phyloP scores from a whole-genome alignment of 2,329 filamentous ascomycete species.

The Phaeosphaeria sp. region DNA sequence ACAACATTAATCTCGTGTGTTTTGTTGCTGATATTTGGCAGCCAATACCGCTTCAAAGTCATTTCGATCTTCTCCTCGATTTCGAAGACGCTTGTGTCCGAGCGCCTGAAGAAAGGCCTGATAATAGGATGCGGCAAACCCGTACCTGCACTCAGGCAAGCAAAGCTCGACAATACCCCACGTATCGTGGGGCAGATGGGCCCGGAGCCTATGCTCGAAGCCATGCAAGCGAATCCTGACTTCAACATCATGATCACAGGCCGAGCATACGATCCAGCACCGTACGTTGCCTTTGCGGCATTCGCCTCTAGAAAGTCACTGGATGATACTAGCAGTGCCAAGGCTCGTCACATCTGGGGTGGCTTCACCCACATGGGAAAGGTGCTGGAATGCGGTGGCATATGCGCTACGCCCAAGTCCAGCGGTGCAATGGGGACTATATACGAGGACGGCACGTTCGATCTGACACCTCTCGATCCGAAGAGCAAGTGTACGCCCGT shows the following conservation, averaged over 20 bases:
- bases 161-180: constrained; percentile 48
- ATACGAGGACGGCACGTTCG: constrained; percentile 54
- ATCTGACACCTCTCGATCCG: constrained; percentile 53
- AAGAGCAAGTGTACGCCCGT: constrained; percentile 54
- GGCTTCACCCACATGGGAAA: constrained; percentile 59
- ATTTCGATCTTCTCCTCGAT: constrained; percentile 38
- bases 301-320: constrained; percentile 7
- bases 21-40: constrained; percentile 4
- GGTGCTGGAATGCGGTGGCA: constrained; percentile 60
- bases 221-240: constrained; percentile 51
- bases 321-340: constrained; percentile 4
- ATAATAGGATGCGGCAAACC: constrained; percentile 46
- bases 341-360: constrained; percentile 17
- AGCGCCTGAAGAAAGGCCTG: constrained; percentile 8
- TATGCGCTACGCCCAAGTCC: constrained; percentile 58
- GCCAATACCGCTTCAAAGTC: constrained; percentile 23
- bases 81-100: constrained; percentile 15
- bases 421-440: constrained; percentile 52
- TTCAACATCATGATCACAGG: constrained; percentile 59
- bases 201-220: constrained; percentile 53
- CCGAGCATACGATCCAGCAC: constrained; percentile 32
- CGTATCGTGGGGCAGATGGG: constrained; percentile 57
- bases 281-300: constrained; percentile 28
- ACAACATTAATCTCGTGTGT: background rate
- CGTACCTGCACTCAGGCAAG: constrained; percentile 49